Base-by-base conservation (phyloP, 129 eudicot species). In the Daucus carota region DNA sequence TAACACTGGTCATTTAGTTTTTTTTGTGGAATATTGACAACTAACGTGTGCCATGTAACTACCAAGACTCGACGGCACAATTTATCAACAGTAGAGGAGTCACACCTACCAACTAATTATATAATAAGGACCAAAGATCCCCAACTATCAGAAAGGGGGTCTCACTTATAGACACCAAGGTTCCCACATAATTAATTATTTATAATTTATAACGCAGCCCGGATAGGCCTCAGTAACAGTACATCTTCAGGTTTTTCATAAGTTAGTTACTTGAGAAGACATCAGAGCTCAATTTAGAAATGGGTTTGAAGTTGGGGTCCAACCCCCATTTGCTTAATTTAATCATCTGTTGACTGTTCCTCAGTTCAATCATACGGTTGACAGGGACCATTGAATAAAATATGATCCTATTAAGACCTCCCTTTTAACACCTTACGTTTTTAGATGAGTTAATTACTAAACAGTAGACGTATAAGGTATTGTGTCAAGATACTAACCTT, bases 401-500 rank as follows among this genome's bases (percentile, higher is more conserved):
- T 36, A 36, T 5, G 5, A 36, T 36, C 40, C 40, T 36, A 1
- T 36, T 36, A 36, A 36, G 40, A 5, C 40, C 40, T 36, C 40
- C 40, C 40, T 36, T n/a, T 5, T 36, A 36, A 36, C 40, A 36
- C 40, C 5, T 36, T 36, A 36, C 2, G 40, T 2, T 36, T 36
- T 36, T 36, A 36, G 40, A 36, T 36, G 40, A 36, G 3, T 36
- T 36, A 5, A 5, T 36, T 36, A 36, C 40, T 36, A 36, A 36
- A 36, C 40, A 36, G 40, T 36, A 36, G 2, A 36, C 40, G 5
- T 36, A 36, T 36, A 36, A 40, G 63, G 20, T 22, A 52, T 38
- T 34, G 28, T 44, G 34, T 68, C 24, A 62, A 75, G 74, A 52
- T 63, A 70, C 77, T 76, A 46, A 92, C 98, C 98, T 88, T 36